phyloP scores from a whole-genome alignment of 2,329 filamentous ascomycete species.

The Orbilia blumenaviensis region DNA sequence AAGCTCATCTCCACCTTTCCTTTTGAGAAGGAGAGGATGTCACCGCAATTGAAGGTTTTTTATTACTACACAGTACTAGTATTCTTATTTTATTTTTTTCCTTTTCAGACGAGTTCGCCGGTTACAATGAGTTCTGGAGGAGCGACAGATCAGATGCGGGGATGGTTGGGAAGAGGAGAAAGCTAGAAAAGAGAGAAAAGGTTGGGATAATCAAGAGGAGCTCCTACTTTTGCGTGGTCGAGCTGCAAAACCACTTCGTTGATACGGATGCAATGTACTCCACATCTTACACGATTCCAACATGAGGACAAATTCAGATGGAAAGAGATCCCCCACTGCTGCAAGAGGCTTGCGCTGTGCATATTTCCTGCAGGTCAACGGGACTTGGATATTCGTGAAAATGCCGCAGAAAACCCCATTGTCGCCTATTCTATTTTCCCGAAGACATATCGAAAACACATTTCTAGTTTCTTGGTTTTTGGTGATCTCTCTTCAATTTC shows the following conservation, averaged over 20 bases:
- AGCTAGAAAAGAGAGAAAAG: background rate
- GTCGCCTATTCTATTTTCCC: constrained; percentile 36
- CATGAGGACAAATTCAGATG: constrained; percentile 41
- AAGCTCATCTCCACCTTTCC: constrained; percentile 39
- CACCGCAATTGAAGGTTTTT: constrained; percentile 31
- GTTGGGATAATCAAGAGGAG: constrained; percentile 24
- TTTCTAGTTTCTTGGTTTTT: background rate
- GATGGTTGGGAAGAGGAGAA: constrained; percentile 29
- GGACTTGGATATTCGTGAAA: constrained; percentile 33
- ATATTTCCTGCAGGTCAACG: constrained; percentile 35
- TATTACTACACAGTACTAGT: no score
- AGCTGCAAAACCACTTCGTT: constrained; percentile 3
- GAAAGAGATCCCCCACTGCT: constrained; percentile 44
- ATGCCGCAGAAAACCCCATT: constrained; percentile 50
- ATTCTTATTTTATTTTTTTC: no score
- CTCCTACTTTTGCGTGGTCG: constrained; percentile 22
- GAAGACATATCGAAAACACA: background rate
- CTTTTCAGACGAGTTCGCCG: constrained; percentile 52
- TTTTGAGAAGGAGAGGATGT: constrained; percentile 52
- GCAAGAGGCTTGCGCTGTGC: constrained; percentile 32
- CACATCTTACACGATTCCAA: constrained; percentile 39
- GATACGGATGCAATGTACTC: constrained; percentile 15
- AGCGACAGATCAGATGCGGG: constrained; percentile 17
- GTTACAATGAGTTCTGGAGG: constrained; percentile 29
- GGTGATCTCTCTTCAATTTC: background rate